Base-by-base conservation (phyloP, 2,329 filamentous ascomycete species). In the Aspergillaceae sp. region DNA sequence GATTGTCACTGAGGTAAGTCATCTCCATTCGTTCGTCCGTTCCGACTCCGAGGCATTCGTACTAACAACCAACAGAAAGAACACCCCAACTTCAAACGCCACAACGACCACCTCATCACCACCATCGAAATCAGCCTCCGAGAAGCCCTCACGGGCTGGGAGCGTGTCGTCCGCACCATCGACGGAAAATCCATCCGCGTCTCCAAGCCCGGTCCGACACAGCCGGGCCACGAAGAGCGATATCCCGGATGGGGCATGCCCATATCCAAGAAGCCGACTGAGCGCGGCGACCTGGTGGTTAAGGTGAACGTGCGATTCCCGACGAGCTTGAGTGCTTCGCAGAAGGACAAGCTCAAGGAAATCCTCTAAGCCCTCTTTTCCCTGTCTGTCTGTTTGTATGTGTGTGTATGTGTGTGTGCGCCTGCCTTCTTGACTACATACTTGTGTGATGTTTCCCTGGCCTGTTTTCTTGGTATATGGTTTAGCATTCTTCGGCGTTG, bases 301-400 rank as follows among this genome's bases (percentile, higher is more conserved):
- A 86, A 83, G 49, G 90, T 95, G 60, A 92, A 92, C 61, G 90
- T 98, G 66, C 90, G 87, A 63, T 97, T 95, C 73, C 92, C 92
- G 0, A 83, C 82, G 3, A 83, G 70, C 36, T 69, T 98, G 67
- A 91, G 87, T 3, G 47, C 77, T 5, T 72, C 77, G 4, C 91
- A 97, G 71, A 97, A 95, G 75, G 73, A 82, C 53, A 77, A 84
- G 63, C 68, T 98, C 53, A 86, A 78, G 69, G 84, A 90, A 58
- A 86, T 95, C 58, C 72, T 98, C 60, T 63, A 44, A 61, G 19
- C 19, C 19, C 1, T 19, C 19, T 32, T 10, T 47, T 45, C n/a
- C 41, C 30, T 29, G 48, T 32, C 29, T 42, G 46, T 42, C 8
- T 32, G 42, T 7, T 27, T 45, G 11, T 29, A n/a, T 19, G 19